phyloP scores from a whole-genome alignment of 805 yeast genomes.

The Metschnikowia cerradonensis region DNA sequence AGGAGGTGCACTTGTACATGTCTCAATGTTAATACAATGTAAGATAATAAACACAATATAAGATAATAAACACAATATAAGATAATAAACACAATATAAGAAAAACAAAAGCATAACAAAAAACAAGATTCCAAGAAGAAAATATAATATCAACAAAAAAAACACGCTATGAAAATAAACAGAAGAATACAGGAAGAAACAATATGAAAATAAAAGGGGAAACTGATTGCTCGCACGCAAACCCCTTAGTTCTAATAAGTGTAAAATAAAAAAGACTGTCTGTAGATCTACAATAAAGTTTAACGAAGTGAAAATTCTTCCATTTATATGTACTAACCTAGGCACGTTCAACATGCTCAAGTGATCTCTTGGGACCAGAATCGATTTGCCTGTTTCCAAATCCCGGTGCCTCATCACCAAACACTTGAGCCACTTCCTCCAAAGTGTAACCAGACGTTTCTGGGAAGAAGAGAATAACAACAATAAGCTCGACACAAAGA shows the following conservation, averaged over 20 bases:
- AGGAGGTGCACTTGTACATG: constrained; percentile 2
- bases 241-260: too few relatives aligned
- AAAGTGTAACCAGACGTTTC: constrained; percentile 42
- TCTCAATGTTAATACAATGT: not conserved
- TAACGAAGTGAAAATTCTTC: not conserved
- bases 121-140: too few relatives aligned
- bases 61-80: too few relatives aligned
- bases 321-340: not conserved
- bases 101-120: too few relatives aligned
- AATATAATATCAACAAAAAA: too few relatives aligned
- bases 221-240: too few relatives aligned
- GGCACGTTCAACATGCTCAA: constrained; percentile 14
- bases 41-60: not conserved
- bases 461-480: constrained; percentile 33
- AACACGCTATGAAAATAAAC: too few relatives aligned
- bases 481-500: constrained; percentile 25
- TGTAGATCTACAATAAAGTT: too few relatives aligned
- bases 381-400: constrained; percentile 9
- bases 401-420: constrained; percentile 30
- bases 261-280: too few relatives aligned
- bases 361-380: not conserved
- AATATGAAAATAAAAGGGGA: too few relatives aligned
- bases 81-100: too few relatives aligned
- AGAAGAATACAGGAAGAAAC: too few relatives aligned
- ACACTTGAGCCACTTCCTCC: constrained; percentile 41